Evolutionary conservation across 257 asterid species (phyloP).

Genomic region (Plantago ovata): DNA sequence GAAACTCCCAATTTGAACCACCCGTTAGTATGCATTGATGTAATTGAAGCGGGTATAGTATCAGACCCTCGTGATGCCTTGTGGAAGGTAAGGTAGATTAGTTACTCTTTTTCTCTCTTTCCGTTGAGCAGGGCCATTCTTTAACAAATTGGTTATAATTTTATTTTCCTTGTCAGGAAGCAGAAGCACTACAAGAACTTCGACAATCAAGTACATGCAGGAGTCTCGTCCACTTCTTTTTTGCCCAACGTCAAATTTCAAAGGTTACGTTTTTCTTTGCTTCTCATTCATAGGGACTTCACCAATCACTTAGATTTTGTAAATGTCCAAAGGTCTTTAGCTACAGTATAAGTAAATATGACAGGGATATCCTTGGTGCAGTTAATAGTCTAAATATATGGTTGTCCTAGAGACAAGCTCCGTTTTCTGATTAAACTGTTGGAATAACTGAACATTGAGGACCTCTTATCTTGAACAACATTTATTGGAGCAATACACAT

Average conservation of each 20-base stretch:
- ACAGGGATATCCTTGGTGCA: background rate
- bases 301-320: background rate
- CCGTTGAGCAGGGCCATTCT: constrained; percentile 6
- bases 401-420: too few relatives aligned
- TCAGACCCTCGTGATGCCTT: constrained; percentile 42
- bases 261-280: constrained; percentile 38
- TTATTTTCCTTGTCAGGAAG: constrained; percentile 38
- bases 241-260: constrained; percentile 45
- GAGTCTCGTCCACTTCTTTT: constrained; percentile 51
- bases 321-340: background rate
- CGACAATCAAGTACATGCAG: constrained; percentile 53
- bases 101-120: background rate
- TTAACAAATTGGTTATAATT: constrained; percentile 12
- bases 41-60: constrained; percentile 50
- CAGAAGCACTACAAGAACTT: constrained; percentile 48
- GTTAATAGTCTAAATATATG: background rate
- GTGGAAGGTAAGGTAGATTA: constrained; percentile 33
- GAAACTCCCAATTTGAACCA: constrained; percentile 35
- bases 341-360: background rate
- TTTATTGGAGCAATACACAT: constrained; percentile 4
- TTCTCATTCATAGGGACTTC: constrained; percentile 10
- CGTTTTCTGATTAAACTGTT: background rate
- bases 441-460: constrained; percentile 1
- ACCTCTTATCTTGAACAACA: background rate
- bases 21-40: constrained; percentile 50